Conservation (phyloP, 495 filamentous ascomycete genomes). For the Xylaria scruposa region DNA sequence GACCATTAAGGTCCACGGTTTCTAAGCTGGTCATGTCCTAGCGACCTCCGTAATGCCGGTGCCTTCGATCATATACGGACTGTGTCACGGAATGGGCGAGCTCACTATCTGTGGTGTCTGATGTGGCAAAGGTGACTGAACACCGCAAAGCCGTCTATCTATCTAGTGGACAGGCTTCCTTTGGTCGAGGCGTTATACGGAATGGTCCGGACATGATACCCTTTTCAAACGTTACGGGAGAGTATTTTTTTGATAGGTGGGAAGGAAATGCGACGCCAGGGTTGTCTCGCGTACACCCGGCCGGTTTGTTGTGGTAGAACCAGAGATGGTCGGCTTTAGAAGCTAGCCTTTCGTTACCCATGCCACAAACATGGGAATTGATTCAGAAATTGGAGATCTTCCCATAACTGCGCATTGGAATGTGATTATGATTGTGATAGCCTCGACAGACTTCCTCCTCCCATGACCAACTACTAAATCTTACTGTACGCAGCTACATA, state of each 20-base stretch:
- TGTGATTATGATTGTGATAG: slow-evolving; percentile 5
- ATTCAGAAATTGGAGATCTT: slow-evolving; percentile 16
- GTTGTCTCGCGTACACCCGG: slow-evolving; percentile 8
- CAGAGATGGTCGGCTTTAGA: slow-evolving; percentile 8
- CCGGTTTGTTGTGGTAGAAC: slow-evolving; percentile 15
- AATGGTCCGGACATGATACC: slow-evolving; percentile 46
- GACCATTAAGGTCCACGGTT: slow-evolving; percentile 95
- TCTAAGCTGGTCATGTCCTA: slow-evolving; percentile 62
- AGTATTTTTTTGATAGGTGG: slow-evolving; percentile 26
- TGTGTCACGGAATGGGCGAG: slow-evolving; percentile 37
- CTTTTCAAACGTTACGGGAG: slow-evolving; percentile 36
- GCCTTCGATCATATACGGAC: slow-evolving; percentile 31
- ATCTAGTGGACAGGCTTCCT: slow-evolving; percentile 40
- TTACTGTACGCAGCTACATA: background rate
- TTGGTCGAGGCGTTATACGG: slow-evolving; percentile 44
- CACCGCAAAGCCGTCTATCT: slow-evolving; percentile 31
- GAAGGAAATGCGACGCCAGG: slow-evolving; percentile 15
- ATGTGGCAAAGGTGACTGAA: slow-evolving; percentile 23
- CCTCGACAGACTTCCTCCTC: no score
- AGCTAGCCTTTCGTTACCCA: slow-evolving; percentile 19
- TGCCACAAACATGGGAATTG: slow-evolving; percentile 22
- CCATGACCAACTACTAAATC: background rate
- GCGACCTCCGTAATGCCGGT: slow-evolving; percentile 36
- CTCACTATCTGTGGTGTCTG: slow-evolving; percentile 26
- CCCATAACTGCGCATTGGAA: background rate